phyloP scores from a whole-genome alignment of 768 basidiomycete species.

The Pleurotus ostreatus region DNA sequence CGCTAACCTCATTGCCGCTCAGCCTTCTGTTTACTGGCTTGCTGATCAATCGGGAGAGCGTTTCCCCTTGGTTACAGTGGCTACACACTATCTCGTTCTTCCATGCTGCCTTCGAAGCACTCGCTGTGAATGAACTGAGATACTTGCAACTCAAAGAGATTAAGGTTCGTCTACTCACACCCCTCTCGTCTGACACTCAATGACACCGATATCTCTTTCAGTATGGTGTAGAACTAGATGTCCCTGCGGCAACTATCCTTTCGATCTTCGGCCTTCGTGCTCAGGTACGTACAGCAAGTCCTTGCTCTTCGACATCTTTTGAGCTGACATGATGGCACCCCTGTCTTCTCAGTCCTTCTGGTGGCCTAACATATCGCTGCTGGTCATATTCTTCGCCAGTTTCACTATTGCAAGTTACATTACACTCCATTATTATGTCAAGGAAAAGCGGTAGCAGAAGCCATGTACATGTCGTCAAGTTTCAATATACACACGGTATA shows the following conservation, averaged over 20 bases:
- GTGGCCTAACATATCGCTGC: constrained; percentile 92
- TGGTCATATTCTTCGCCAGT: constrained; percentile 80
- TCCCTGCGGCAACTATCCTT: constrained; percentile 93
- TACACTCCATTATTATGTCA: constrained; percentile 83
- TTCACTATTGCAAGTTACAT: constrained; percentile 79
- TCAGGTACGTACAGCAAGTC: constrained; percentile 42
- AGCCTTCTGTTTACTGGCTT: constrained; percentile 95
- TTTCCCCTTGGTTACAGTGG: constrained; percentile 72
- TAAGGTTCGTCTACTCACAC: constrained; percentile 49
- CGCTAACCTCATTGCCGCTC: constrained; percentile 6
- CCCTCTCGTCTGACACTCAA: background rate
- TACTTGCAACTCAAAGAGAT: constrained; percentile 91
- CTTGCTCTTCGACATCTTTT: constrained; percentile 15
- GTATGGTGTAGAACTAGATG: constrained; percentile 96
- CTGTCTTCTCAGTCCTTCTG: constrained; percentile 68
- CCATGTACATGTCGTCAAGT: no score
- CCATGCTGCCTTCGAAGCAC: constrained; percentile 96
- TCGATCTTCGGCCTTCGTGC: constrained; percentile 91
- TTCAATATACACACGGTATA: no score
- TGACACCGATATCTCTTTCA: constrained; percentile 24
- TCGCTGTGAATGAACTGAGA: constrained; percentile 95
- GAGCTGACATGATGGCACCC: background rate
- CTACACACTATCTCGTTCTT: constrained; percentile 93
- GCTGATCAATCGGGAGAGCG: constrained; percentile 89
- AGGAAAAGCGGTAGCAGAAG: constrained; percentile 55